Evolutionary conservation across 2,329 filamentous ascomycete species (phyloP).

Genomic region (Penicillium sp.): DNA sequence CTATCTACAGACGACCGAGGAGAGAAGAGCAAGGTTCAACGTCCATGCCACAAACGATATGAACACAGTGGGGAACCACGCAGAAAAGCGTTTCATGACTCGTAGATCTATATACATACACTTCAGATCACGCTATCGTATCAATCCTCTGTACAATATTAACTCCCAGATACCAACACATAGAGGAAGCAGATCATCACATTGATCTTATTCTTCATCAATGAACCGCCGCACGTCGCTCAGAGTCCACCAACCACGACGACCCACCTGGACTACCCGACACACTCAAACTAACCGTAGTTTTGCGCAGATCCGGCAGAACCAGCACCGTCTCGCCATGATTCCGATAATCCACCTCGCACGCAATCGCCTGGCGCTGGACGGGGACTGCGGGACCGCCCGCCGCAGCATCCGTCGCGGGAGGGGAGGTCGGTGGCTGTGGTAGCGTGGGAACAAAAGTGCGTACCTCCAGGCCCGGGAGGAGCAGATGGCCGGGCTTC

Average conservation of each 20-base stretch:
- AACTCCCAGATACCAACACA: not conserved
- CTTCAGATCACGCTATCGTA: not conserved
- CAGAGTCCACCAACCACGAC: slow-evolving; percentile 68
- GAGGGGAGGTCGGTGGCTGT: slow-evolving; percentile 27
- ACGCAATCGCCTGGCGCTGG: slow-evolving; percentile 53
- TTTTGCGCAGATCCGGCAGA: slow-evolving; percentile 68
- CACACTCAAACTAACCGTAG: slow-evolving; percentile 73
- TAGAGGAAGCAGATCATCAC: not conserved
- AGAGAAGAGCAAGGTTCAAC: no score
- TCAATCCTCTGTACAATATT: not conserved
- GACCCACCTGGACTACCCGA: slow-evolving; percentile 63
- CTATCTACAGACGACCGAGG: no score
- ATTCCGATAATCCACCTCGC: slow-evolving; percentile 80
- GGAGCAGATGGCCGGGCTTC: slow-evolving; percentile 73
- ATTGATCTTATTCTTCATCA: slow-evolving; percentile 5
- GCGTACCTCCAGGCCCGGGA: slow-evolving; percentile 78
- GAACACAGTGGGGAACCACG: not conserved
- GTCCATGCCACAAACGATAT: no score
- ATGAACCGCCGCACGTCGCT: slow-evolving; percentile 42
- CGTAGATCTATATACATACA: slow-evolving; percentile 25
- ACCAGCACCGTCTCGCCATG: slow-evolving; percentile 77
- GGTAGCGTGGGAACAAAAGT: slow-evolving; percentile 54
- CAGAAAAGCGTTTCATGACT: slow-evolving; percentile 21
- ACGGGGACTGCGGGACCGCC: slow-evolving; percentile 21
- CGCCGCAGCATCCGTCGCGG: slow-evolving; percentile 18